phyloP scores from a whole-genome alignment of 441 rosid genomes.

The Aquilaria agallochum region DNA sequence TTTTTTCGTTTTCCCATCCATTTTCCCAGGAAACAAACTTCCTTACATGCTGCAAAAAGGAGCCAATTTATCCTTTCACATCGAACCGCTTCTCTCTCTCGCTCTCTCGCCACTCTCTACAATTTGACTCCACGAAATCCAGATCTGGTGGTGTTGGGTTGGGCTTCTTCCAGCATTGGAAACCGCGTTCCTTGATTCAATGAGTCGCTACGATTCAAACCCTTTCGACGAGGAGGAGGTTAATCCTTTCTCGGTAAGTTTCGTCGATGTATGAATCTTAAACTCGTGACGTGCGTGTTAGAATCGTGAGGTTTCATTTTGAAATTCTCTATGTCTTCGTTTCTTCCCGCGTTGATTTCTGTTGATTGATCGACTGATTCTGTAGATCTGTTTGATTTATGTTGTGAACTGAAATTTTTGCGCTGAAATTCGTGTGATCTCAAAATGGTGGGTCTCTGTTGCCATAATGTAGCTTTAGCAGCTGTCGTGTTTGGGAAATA shows the following conservation, averaged over 20 bases:
- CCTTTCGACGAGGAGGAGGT: conserved; percentile 87
- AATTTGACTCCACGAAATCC: conserved; percentile 6
- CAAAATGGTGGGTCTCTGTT: not conserved
- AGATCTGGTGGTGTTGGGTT: conserved; percentile 17
- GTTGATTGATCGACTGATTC: conserved; percentile 2
- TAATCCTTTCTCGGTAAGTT: conserved; percentile 88
- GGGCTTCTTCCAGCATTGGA: conserved; percentile 11
- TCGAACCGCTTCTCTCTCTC: not conserved
- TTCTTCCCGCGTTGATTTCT: not conserved
- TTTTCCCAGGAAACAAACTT: conserved; percentile 29
- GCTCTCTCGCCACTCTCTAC: conserved; percentile 1
- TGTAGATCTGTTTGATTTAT: conserved; percentile 19
- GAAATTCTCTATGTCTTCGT: not conserved
- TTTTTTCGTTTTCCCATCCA: not conserved
- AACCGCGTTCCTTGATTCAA: conserved; percentile 20
- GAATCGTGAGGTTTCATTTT: not conserved
- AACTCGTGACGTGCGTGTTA: not conserved
- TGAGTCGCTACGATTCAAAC: conserved; percentile 77
- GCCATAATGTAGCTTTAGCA: conserved; percentile 7
- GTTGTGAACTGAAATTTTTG: not conserved
- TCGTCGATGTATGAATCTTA: not conserved
- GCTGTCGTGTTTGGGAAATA: not conserved
- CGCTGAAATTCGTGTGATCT: not conserved
- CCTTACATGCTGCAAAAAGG: not conserved
- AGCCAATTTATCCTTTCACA: conserved; percentile 2